Base-by-base conservation (phyloP, 2,329 filamentous ascomycete species). In the Pestalotiopsis sp. region DNA sequence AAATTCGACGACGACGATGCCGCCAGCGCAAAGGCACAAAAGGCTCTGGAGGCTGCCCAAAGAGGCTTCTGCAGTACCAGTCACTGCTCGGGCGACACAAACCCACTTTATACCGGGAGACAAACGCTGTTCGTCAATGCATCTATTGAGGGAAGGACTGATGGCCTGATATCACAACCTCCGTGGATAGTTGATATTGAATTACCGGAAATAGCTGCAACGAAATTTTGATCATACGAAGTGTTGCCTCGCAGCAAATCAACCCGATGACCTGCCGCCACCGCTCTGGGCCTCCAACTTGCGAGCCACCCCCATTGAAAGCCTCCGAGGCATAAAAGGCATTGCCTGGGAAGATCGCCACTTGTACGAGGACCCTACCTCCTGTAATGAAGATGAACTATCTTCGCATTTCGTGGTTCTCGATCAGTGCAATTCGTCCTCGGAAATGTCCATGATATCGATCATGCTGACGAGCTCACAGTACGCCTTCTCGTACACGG, bases 41-140 rank as follows among this genome's bases (percentile, higher is more conserved):
- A 45, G 25, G 68, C 76, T n/a, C 66, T 68, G 2, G 66, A 72
- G 17, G 70, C 71, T 63, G 39, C 20, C 20, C 72, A 72, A 13
- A 71, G 78, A 57, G 73, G 78, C 14, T 82, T 75, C 58, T 76
- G 75, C 14, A 68, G 75, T 14, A 77, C 84, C 2, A 86, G 85
- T 45, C 78, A 82, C 68, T 82, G 83, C 65, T 75, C 76, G 0
- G 73, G 76, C 2, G 78, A 81, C 25, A 68, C 73, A n/a, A 70
- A 74, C 27, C 73, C 72, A 1, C n/a, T 84, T 0, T 61, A 77
- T 38, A 64, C 59, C 7, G 84, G 84, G 0, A 75, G 79, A 57
- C 82, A 89, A 71, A 91, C 88, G 0, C 74, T 90, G 6, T 89
- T 91, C 73, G 79, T 91, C 11, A 91, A 91, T 74, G 88, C 87